Evolutionary conservation across 805 yeast genomes (phyloP), one percentile per base, ranked within the genome.

Genomic region (Torulaspora indica): DNA sequence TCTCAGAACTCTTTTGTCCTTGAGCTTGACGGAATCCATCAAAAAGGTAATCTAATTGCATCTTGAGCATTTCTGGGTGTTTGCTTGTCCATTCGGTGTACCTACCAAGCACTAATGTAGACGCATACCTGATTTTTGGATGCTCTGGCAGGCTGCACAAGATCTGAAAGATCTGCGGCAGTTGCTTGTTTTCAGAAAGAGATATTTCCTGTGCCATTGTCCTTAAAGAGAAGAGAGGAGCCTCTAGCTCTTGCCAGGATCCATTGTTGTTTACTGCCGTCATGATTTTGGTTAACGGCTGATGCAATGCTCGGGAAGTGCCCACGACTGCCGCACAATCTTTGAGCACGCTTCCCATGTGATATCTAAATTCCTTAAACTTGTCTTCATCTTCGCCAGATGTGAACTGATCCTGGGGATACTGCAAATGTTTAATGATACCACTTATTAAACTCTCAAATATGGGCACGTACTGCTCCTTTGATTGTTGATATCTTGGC

Each of bases 271-370:
- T 54, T 22, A 72, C 43, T 1, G 68, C 56, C 6, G 52, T 40
- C 52, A 77, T 77, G 38, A 89, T 76, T 55, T 74, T 76, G 28
- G 69, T 67, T 55, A 80, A 83, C 14, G 96, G 95, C 42, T 85
- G 81, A 17, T 68, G 64, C 28, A 93, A 70, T 0, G 96, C 88
- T 32, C 66, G 70, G 8, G 76, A 67, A 2, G 95, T 73, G 1
- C 98, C 98, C 34, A 87, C 80, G 3, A 93, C 91, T 1, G 86
- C 85, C 55, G 97, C 86, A 69, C 98, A 89, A 61, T 89, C 95
- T 60, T 95, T 95, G 49, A 93, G 69, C n/a, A 91, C 96, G 63
- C 93, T 98, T 30, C 98, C 98, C 85, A 93, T 86, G 45, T 88
- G 96, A 66, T 93, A 93, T 58, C 99, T 76, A 67, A 91, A 93